phyloP scores from a whole-genome alignment of 306 rosid genomes.

The Amphicarpaea edgeworthii region DNA sequence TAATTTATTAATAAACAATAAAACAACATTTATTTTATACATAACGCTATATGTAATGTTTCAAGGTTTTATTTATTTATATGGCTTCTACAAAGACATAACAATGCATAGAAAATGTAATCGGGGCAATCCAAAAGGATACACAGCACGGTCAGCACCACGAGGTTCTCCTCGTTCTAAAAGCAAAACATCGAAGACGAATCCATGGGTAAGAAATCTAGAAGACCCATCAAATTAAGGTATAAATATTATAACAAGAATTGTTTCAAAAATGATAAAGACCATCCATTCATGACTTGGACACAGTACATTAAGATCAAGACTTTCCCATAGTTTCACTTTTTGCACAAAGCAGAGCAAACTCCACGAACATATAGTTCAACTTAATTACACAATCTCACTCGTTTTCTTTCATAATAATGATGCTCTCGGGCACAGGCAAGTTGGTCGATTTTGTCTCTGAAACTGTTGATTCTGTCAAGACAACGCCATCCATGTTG shows the following conservation, averaged over 20 bases:
- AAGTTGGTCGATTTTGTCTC: conserved; percentile 47
- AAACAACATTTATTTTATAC: neutral
- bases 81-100: too few relatives aligned
- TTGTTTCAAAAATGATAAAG: conserved; percentile 18
- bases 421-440: conserved; percentile 47
- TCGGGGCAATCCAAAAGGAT: neutral
- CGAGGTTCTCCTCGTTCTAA: neutral
- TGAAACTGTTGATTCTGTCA: conserved; percentile 46
- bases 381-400: conserved; percentile 37
- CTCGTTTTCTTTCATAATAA: conserved; percentile 45
- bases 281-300: conserved; percentile 34
- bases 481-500: conserved; percentile 53
- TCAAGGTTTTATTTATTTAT: too few relatives aligned
- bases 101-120: neutral
- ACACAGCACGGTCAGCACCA: neutral
- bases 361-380: neutral
- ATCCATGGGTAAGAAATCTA: conserved; percentile 16
- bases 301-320: conserved; percentile 18
- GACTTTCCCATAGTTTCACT: conserved; percentile 31
- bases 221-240: conserved; percentile 23
- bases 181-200: neutral
- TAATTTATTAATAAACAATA: too few relatives aligned
- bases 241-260: conserved; percentile 20
- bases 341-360: conserved; percentile 40
- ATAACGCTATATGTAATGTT: too few relatives aligned